Evolutionary conservation across 805 yeast species (phyloP).

Genomic region (Sugiyamaella marilandica): DNA sequence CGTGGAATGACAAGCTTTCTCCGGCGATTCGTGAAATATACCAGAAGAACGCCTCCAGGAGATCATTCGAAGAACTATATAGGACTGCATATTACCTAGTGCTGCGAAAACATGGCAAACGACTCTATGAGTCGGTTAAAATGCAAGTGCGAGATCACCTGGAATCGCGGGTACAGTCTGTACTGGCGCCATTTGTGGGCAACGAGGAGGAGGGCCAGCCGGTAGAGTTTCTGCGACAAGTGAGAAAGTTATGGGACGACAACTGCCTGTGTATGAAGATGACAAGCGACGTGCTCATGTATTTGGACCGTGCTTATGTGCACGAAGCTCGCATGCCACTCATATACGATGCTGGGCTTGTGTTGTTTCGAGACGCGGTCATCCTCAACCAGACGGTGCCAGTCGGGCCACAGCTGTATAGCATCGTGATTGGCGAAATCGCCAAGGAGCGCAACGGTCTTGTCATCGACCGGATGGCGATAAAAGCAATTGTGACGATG

Average conservation of each 20-base stretch:
- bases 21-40: conserved; percentile 70
- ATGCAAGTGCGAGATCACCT: conserved; percentile 46
- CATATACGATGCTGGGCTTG: conserved; percentile 69
- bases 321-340: conserved; percentile 58
- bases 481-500: conserved; percentile 64
- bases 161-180: conserved; percentile 19
- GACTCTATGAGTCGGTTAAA: conserved; percentile 58
- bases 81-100: conserved; percentile 75
- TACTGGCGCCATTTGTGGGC: conserved; percentile 21
- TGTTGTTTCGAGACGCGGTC: conserved; percentile 57
- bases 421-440: conserved; percentile 51
- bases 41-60: conserved; percentile 60
- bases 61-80: conserved; percentile 80
- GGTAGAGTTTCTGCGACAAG: conserved; percentile 31
- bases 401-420: conserved; percentile 49
- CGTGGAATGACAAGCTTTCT: conserved; percentile 57
- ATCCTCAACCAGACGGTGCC: conserved; percentile 46
- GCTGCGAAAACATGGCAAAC: conserved; percentile 60
- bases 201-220: conserved; percentile 9
- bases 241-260: conserved; percentile 58
- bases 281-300: conserved; percentile 80
- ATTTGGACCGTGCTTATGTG: conserved; percentile 79
- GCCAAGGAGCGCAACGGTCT: conserved; percentile 53
- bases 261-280: conserved; percentile 69
- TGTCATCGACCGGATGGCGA: conserved; percentile 51